These are phyloP conservation scores for Diplodia corticola DNA, from an alignment of 2,329 filamentous ascomycete genomes.

Conservation along the genomic window DNA sequence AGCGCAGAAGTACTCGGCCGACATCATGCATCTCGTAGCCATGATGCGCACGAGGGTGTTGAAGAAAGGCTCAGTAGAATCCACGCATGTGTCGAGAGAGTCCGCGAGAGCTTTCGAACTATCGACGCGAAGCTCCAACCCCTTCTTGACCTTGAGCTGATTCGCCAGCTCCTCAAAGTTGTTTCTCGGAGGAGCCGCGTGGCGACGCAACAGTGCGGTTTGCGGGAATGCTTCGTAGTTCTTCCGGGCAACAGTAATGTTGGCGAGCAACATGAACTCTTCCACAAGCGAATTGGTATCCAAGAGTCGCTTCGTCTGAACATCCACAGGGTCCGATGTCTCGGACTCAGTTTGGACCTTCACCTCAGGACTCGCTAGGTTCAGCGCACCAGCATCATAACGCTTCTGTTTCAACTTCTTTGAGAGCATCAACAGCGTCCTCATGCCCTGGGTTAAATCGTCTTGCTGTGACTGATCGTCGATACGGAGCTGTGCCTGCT, in stretches of 20 bases:
- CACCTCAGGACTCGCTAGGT: slow-evolving; percentile 96
- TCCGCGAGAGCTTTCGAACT: slow-evolving; percentile 92
- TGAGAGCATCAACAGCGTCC: slow-evolving; percentile 80
- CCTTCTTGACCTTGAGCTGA: slow-evolving; percentile 85
- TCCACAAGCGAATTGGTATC: slow-evolving; percentile 98
- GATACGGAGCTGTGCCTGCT: slow-evolving; percentile 90
- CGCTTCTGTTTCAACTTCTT: slow-evolving; percentile 93
- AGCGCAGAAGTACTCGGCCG: slow-evolving; percentile 95
- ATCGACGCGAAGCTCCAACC: slow-evolving; percentile 76
- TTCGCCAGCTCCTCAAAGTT: slow-evolving; percentile 94
- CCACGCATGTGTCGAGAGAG: slow-evolving; percentile 81
- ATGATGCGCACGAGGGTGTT: slow-evolving; percentile 97
- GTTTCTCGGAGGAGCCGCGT: slow-evolving; percentile 87
- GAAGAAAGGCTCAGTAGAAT: slow-evolving; percentile 85
- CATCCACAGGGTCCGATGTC: slow-evolving; percentile 91
- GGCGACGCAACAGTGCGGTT: slow-evolving; percentile 88
- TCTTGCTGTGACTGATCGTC: slow-evolving; percentile 87
- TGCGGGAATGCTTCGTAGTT: slow-evolving; percentile 93
- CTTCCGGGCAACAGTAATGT: slow-evolving; percentile 87
- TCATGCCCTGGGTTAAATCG: slow-evolving; percentile 86
- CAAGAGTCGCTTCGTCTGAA: slow-evolving; percentile 91
- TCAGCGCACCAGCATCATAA: slow-evolving; percentile 92
- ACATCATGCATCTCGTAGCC: slow-evolving; percentile 98
- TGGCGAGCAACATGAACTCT: slow-evolving; percentile 99
- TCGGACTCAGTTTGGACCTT: slow-evolving; percentile 94